Evolutionary conservation across 1,284 basidiomycete genomes (phyloP), one percentile per base, ranked within the genome.

Genomic region (Boletellus deceptivus): DNA sequence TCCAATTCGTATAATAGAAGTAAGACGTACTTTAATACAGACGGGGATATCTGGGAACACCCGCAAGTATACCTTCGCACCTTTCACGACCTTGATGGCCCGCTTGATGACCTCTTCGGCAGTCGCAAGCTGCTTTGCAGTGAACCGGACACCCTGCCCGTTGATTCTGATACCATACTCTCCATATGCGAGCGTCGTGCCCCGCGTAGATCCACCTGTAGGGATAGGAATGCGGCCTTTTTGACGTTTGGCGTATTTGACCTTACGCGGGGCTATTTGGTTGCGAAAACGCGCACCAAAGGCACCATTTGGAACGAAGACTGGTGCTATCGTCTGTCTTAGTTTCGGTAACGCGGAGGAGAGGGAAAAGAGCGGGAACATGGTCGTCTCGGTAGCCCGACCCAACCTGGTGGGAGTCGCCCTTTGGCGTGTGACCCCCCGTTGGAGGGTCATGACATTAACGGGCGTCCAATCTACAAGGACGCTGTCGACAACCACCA

Each of bases 11-110:
- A 25, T 11, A 13, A 1, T 39, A 34, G 17, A 29, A 20, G 4
- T 1, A 17, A 14, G 64, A 36, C 75, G 46, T 55, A 89, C 91
- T 84, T 99, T 98, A 52, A 98, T 88, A 75, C 95, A 98, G 52
- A 99, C 93, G 3, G 96, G 94, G 50, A 98, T 86, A 73, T 98
- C 93, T 4, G 96, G 96, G 74, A 98, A 99, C 24, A 98, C 88
- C 24, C 95, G 80, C 70, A 98, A 68, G 70, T 83, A 94, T 31
- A 94, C 83, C 72, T 96, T 89, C 31, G 85, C 82, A 5, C 95
- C 95, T 68, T 98, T 98, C 52, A 98, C 78, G 11, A 85, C 72
- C 72, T 97, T 98, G 54, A 98, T 79, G 68, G 94, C 95, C 60
- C 92, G 80, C 77, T 91, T 89, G 53, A 99, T 83, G 36, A 93